phyloP scores from a whole-genome alignment of 495 filamentous ascomycete genomes.

The Penicillium goetzii region DNA sequence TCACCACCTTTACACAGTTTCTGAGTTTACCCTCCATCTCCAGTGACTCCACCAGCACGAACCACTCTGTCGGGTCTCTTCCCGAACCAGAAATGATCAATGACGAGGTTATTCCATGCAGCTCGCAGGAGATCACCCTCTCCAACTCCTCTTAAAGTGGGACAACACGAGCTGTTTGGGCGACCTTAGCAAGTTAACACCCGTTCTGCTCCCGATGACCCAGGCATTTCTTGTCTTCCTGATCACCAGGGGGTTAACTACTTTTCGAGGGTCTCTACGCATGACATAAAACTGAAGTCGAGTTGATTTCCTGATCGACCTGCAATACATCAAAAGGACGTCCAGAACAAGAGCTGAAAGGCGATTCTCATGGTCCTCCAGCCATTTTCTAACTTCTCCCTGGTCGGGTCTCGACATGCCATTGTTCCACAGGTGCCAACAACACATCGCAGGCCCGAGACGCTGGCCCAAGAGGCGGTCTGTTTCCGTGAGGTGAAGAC shows the following conservation, averaged over 20 bases:
- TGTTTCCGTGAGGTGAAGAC: neutral
- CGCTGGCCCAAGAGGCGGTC: conserved; percentile 10
- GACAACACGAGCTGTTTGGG: neutral
- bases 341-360: neutral
- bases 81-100: neutral
- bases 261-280: no score
- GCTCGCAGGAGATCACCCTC: neutral
- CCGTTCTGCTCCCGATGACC: neutral
- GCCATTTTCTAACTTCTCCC: no score
- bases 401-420: neutral
- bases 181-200: neutral
- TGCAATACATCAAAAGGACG: neutral
- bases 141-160: neutral
- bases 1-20: neutral
- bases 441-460: neutral
- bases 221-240: neutral
- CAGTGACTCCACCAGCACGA: conserved; percentile 4
- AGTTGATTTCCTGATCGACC: neutral
- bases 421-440: conserved; percentile 1
- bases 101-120: conserved; percentile 3
- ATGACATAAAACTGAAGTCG: neutral
- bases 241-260: conserved; percentile 6
- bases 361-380: neutral
- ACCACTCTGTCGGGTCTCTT: conserved; percentile 12
- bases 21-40: neutral